Base-by-base conservation (phyloP, 371 early-diverging fungal species). In the Mortierella sp. region DNA sequence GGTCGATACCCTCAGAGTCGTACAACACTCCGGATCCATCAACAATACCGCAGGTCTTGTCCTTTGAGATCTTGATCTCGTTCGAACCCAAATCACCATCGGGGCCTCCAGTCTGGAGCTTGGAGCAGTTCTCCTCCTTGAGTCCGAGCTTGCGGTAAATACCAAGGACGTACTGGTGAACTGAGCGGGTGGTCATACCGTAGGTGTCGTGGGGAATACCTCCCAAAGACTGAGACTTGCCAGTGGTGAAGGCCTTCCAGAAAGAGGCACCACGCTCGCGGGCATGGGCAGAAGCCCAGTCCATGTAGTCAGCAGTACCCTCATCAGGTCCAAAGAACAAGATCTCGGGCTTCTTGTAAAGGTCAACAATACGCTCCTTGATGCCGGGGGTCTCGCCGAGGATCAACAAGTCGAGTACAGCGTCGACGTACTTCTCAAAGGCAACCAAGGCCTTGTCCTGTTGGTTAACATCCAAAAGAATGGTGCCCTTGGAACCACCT, bases 181-280 rank as follows among this genome's bases (percentile, higher is more conserved):
- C 99, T 26, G 97, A 97, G 70, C 98, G 95, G 14, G 99, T 99
- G 49, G 99, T 99, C 99, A 98, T 98, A 72, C 98, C 99, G 84
- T 93, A 98, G 47, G 88, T 84, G 84, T 99, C 99, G 88, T 99
- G 99, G 32, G 99, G 99, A 74, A 99, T 99, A 83, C 99, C 99
- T 70, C 99, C 99, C 75, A 99, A 83, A 4, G 93, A 86, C 88
- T 98, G 99, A 64, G 91, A 91, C 91, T 99, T 99, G 72, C 99
- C 99, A 14, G 99, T 99, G 39, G 99, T 99, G 88, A 99, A 99
- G 24, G 99, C 99, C 90, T 98, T 99, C 99, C 99, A 99, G 95
- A 98, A 98, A 37, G 90, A 88, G 20, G 97, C 97, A 45, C 95
- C 96, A 70, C 98, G 93, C 73, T 86, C 90, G 69, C 96, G 93